Base-by-base conservation (phyloP, 1,139 yeast species). In the Candida tetrigidarum region DNA sequence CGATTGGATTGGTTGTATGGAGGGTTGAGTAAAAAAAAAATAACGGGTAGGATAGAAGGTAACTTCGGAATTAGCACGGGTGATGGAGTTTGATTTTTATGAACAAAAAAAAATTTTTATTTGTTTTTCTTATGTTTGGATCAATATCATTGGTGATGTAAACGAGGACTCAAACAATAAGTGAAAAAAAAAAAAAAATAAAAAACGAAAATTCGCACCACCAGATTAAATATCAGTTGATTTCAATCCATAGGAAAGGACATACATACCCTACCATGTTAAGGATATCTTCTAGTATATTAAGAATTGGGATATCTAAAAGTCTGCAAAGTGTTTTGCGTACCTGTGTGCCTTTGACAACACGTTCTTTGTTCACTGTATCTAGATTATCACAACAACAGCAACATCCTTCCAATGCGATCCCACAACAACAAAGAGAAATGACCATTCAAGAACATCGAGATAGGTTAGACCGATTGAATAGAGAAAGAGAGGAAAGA, bases 401-500 rank as follows among this genome's bases (percentile, higher is more conserved):
- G 37, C 47, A 42, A 34, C n/a, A n/a, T n/a, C n/a, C n/a, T n/a
- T n/a, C n/a, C n/a, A n/a, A n/a, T n/a, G n/a, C n/a, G n/a, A 32
- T 11, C 38, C 23, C 23, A n/a, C 35, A n/a, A 19, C 22, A 39
- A 19, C 25, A 28, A n/a, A n/a, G n/a, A n/a, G n/a, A n/a, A 20
- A 19, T 29, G 32, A 29, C 42, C 12, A 28, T 42, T 15, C 14
- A 54, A 46, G 51, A 51, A n/a, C 53, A 59, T 38, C 50, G 54
- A 44, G 51, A 53, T 7, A 43, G 51, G 33, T 30, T 52, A 15
- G 58, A 60, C 36, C 41, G 51, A 28, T 51, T 59, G 14, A 46
- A 48, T 28, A 48, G 50, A 28, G 63, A 60, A 39, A 56, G 71
- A 47, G 69, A 62, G 44, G 69, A 63, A 37, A 55, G 60, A 41